Evolutionary conservation across 2,329 filamentous ascomycete species (phyloP), one percentile per base, ranked within the genome.

Genomic region (Simplicillium sp.): DNA sequence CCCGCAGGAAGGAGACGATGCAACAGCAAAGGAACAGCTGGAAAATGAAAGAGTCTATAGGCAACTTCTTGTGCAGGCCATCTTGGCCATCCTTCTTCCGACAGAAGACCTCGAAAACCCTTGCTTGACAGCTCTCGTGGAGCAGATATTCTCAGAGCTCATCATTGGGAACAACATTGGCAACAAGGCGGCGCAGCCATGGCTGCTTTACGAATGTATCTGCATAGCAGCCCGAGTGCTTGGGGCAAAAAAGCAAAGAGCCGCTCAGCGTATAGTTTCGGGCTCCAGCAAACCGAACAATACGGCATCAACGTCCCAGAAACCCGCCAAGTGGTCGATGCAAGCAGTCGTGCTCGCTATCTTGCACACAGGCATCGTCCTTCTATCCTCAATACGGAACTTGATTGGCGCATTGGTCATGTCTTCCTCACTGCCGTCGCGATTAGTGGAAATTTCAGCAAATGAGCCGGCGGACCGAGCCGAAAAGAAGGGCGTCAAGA

Each of bases 41-140:
- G 75, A 83, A 46, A 90, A 88, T 54, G 92, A 97, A 65, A 72
- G 73, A 18, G 71, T 78, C 36, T 97, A 96, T 68, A 84, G 90
- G 51, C 87, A 94, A 56, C 68, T 97, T 42, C 71, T 97, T n/a
- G 82, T 89, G 13, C 81, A 89, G 55, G 86, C 83, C 25, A 72
- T 88, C 31, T 68, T 98, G 46, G 82, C 87, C 17, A 71, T 95
- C 39, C 73, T 98, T 13, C 72, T 98, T 15, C 92, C 92, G 9
- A 92, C 88, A 13, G 90, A 97, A 54, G 90, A 97, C 58, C 69
- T 97, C 32, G 80, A 90, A 54, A 97, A 95, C 58, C 78, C 78
- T 40, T 94, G 87, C 58, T 70, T 97, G 53, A 83, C 85, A 42
- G 75, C 86, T 29, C 70, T 98, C 46, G 83, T 96, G 46, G 80